phyloP scores from a whole-genome alignment of 2,329 filamentous ascomycete genomes.

The Magnaporthiopsis incrustans region DNA sequence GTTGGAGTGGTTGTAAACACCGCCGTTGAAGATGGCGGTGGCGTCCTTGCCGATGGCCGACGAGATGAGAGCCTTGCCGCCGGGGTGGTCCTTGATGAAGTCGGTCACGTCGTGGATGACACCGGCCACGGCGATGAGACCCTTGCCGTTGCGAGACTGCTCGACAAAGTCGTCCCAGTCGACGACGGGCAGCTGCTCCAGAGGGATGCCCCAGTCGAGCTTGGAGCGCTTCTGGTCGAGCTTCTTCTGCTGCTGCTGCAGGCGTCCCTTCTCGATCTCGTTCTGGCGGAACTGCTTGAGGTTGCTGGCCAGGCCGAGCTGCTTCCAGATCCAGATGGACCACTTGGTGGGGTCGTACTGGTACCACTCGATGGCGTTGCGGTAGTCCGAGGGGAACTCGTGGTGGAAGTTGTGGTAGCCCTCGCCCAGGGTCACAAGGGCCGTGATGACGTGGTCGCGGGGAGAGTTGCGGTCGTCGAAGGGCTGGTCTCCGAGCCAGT shows the following conservation, averaged over 20 bases:
- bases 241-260: slow-evolving; percentile 89
- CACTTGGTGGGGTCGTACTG: slow-evolving; percentile 92
- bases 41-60: slow-evolving; percentile 81
- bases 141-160: slow-evolving; percentile 64
- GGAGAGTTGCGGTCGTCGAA: slow-evolving; percentile 91
- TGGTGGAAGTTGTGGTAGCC: slow-evolving; percentile 96
- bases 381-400: slow-evolving; percentile 89
- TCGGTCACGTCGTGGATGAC: slow-evolving; percentile 78
- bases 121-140: slow-evolving; percentile 69
- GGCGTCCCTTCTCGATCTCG: slow-evolving; percentile 85
- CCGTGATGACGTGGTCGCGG: slow-evolving; percentile 80
- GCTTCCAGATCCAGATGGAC: slow-evolving; percentile 79
- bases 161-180: slow-evolving; percentile 81
- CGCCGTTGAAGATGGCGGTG: slow-evolving; percentile 85
- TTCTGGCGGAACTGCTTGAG: slow-evolving; percentile 87
- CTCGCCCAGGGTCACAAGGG: slow-evolving; percentile 72
- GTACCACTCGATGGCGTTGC: slow-evolving; percentile 84
- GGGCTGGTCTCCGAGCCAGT: slow-evolving; percentile 87
- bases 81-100: slow-evolving; percentile 86
- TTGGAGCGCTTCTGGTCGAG: slow-evolving; percentile 75
- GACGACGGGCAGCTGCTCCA: slow-evolving; percentile 78
- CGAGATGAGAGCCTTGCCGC: slow-evolving; percentile 78
- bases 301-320: slow-evolving; percentile 74
- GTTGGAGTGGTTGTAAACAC: slow-evolving; percentile 85
- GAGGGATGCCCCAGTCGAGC: slow-evolving; percentile 79